A percentile compares a stretch with the other conserved stretches of the same genome.
phyloP scores from a whole-genome alignment of 148 eudicot genomes.

The Rhododendron williamsianum region DNA sequence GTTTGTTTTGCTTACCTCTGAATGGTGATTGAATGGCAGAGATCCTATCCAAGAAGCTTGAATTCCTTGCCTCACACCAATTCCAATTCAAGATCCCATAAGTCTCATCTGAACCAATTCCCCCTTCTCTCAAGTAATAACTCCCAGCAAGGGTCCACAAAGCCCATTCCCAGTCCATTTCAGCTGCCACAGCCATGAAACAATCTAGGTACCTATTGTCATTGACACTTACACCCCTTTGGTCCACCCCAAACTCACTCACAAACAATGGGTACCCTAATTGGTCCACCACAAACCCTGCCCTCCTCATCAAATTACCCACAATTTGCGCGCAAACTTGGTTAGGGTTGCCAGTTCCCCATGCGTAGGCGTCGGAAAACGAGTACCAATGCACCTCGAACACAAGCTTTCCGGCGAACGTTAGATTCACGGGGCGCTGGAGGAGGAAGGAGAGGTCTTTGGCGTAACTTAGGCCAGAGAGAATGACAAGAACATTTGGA shows the following conservation, averaged over 20 bases:
- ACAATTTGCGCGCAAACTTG: conserved; percentile 52
- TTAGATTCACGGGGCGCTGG: conserved; percentile 29
- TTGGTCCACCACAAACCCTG: conserved; percentile 46
- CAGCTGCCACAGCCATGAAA: conserved; percentile 66
- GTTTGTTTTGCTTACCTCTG: conserved; percentile 42
- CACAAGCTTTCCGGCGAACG: conserved; percentile 50
- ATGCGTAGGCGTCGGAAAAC: conserved; percentile 45
- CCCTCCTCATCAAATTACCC: conserved; percentile 27
- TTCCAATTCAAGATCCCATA: conserved; percentile 60
- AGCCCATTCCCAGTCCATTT: conserved; percentile 82
- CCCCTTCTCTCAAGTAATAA: conserved; percentile 66
- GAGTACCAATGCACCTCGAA: conserved; percentile 85
- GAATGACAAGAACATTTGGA: conserved; percentile 62
- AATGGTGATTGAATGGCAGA: conserved; percentile 59
- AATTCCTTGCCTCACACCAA: conserved; percentile 52
- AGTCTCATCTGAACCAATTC: conserved; percentile 47
- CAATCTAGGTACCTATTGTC: conserved; percentile 77
- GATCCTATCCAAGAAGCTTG: conserved; percentile 52
- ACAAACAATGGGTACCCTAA: conserved; percentile 71
- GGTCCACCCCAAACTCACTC: conserved; percentile 82
- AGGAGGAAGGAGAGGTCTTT: conserved; percentile 60
- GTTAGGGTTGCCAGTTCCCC: conserved; percentile 67
- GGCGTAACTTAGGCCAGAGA: conserved; percentile 73
- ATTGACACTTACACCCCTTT: conserved; percentile 56
- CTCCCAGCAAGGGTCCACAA: conserved; percentile 78